Percentiles rank a stretch among this genome's conserved stretches.
These are phyloP conservation scores for Alternaria longipes DNA, from an alignment of 2,329 filamentous ascomycete genomes.

Conservation along the genomic window DNA sequence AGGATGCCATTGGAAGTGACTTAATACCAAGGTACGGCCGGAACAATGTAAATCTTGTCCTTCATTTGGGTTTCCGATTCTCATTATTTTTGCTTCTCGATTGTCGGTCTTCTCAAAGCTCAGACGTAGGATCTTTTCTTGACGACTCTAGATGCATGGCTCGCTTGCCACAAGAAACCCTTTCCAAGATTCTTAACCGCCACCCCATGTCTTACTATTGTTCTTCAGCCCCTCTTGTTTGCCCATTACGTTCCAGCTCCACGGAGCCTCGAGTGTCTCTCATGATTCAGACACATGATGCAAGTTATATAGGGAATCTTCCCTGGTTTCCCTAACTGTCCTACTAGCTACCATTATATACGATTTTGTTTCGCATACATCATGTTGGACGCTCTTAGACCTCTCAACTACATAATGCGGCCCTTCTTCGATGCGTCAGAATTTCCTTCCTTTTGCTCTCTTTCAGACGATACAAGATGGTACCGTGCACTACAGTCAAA, in stretches of 20 bases:
- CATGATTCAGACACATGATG: neutral
- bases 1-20: neutral
- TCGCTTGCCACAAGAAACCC: neutral
- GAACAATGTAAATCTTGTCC: neutral
- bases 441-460: constrained; percentile 8
- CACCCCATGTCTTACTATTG: constrained; percentile 9
- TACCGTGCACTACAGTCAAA: neutral
- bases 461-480: neutral
- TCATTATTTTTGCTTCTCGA: neutral
- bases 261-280: neutral
- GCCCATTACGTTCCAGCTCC: neutral
- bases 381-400: neutral
- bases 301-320: neutral
- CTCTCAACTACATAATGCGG: neutral
- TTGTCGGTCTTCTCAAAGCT: neutral
- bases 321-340: too few species aligned
- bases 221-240: constrained; percentile 3
- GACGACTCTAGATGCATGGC: neutral
- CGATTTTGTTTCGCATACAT: neutral
- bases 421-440: constrained; percentile 22
- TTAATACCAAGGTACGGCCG: neutral
- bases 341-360: neutral
- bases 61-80: neutral
- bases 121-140: neutral
- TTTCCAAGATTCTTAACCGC: neutral